Percentiles rank a stretch among this genome's conserved stretches.
phyloP scores from a whole-genome alignment of 169 alveolate genomes.

The Cryptosporidium tyzzeri region DNA sequence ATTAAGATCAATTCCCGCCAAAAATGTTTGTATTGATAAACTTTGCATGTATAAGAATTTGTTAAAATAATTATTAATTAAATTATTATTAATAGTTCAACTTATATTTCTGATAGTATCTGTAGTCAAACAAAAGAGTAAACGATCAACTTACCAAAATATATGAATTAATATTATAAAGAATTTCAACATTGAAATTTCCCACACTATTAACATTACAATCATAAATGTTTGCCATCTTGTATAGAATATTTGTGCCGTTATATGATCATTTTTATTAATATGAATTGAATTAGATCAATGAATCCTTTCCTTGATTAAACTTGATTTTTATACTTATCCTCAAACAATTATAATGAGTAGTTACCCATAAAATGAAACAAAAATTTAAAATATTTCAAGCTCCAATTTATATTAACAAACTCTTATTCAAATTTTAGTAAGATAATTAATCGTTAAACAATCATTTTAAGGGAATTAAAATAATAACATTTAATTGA shows the following conservation, averaged over 20 bases:
- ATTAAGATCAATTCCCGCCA: conserved; percentile 5
- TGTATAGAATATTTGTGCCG: not conserved
- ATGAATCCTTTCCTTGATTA: not conserved
- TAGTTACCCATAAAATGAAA: not conserved
- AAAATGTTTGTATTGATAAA: not conserved
- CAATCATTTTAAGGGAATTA: not conserved
- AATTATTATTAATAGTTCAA: not conserved
- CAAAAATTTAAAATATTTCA: too few species aligned
- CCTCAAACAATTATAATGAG: not conserved
- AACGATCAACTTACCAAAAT: not conserved
- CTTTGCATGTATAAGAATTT: not conserved
- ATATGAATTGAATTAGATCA: not conserved
- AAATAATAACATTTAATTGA: too few species aligned
- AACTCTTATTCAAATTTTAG: too few species aligned
- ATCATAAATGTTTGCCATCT: conserved; percentile 6
- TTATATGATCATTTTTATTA: too few species aligned
- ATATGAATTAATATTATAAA: not conserved
- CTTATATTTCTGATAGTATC: not conserved
- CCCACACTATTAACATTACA: not conserved
- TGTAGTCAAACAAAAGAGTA: not conserved
- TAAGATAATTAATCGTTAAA: too few species aligned
- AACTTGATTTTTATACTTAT: too few species aligned
- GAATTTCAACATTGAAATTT: not conserved
- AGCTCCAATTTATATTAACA: not conserved
- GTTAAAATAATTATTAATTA: not conserved